Evolutionary conservation across 2,329 filamentous ascomycete genomes (phyloP).

Genomic region (Pleurostoma richardsiae): DNA sequence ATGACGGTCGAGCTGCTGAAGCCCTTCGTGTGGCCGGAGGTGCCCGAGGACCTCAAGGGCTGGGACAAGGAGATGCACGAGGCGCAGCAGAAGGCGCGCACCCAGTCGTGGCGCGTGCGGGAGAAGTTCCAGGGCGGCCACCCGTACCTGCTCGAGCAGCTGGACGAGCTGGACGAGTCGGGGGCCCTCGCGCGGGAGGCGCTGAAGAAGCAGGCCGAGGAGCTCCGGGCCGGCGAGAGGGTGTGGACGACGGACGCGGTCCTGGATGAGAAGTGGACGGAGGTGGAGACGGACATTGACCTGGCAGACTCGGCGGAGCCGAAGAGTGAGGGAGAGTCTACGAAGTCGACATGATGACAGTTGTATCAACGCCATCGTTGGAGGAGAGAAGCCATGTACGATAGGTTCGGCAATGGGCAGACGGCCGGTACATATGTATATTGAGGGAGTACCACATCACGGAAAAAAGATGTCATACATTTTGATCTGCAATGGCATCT

Average conservation of each 20-base stretch:
- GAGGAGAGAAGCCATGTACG: neutral
- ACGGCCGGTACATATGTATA: too few species aligned
- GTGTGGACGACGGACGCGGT: conserved; percentile 50
- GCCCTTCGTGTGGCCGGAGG: conserved; percentile 83
- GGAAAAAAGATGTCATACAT: too few species aligned
- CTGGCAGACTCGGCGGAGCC: conserved; percentile 14
- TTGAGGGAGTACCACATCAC: too few species aligned
- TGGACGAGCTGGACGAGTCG: conserved; percentile 27
- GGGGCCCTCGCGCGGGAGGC: conserved; percentile 16
- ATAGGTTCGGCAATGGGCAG: neutral
- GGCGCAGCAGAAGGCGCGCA: conserved; percentile 41
- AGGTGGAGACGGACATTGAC: conserved; percentile 18
- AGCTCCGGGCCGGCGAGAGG: conserved; percentile 54
- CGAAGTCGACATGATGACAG: neutral
- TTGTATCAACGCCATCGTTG: neutral
- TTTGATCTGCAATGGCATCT: neutral
- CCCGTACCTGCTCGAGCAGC: conserved; percentile 23
- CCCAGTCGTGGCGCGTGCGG: conserved; percentile 20
- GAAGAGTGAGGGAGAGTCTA: conserved; percentile 13
- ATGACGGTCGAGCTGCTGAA: conserved; percentile 90
- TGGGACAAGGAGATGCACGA: conserved; percentile 62
- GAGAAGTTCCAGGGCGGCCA: neutral
- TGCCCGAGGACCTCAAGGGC: conserved; percentile 54
- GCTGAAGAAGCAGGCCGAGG: conserved; percentile 55
- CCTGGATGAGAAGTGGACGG: conserved; percentile 43